Evolutionary conservation across 768 basidiomycete species (phyloP).

Genomic region (Suillus ampliporus): DNA sequence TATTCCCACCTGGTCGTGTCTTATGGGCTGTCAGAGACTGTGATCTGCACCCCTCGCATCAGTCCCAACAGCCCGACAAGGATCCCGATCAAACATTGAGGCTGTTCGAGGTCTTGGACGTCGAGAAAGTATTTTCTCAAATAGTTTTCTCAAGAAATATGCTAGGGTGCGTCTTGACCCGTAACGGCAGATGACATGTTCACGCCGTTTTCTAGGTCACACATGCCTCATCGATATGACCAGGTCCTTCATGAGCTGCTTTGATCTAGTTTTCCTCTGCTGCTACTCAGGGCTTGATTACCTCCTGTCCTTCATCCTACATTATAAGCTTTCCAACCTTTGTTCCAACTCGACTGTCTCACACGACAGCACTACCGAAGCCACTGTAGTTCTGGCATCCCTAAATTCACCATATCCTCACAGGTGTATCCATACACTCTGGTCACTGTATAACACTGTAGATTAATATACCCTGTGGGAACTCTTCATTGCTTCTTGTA

Average conservation of each 20-base stretch:
- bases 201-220: constrained; percentile 51
- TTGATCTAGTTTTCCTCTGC: constrained; percentile 31
- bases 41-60: constrained; percentile 68
- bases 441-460: background rate
- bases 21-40: constrained; percentile 80
- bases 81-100: constrained; percentile 40
- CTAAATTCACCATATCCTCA: too few species aligned
- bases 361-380: background rate
- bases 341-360: too few species aligned
- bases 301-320: background rate
- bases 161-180: constrained; percentile 61
- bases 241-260: constrained; percentile 72
- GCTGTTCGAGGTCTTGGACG: constrained; percentile 78
- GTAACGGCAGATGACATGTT: constrained; percentile 1
- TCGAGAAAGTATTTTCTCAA: constrained; percentile 79
- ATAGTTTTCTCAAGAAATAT: constrained; percentile 84
- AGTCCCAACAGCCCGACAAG: constrained; percentile 19
- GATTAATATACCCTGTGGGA: too few species aligned
- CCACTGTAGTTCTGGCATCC: background rate
- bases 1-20: constrained; percentile 80
- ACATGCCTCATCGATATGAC: constrained; percentile 85
- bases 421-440: background rate
- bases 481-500: too few species aligned
- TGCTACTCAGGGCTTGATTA: background rate
- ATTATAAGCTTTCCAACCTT: background rate